Evolutionary conservation across 306 rosid genomes (phyloP), one percentile per base, ranked within the genome.

Genomic region (Chamaecrista fasciculata): DNA sequence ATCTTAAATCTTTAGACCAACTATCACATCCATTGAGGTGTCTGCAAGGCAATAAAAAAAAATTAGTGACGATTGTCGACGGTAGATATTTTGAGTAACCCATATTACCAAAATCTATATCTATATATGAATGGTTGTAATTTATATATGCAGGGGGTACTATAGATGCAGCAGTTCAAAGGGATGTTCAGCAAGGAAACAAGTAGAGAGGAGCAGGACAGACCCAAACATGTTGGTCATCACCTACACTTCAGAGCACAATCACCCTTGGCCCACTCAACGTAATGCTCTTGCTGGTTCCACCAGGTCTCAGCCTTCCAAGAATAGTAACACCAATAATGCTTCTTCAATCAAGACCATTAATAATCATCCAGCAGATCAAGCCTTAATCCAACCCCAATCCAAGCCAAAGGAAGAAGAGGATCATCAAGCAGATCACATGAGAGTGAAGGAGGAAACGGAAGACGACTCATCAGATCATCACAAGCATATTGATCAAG

Each of bases 251-350:
- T 90, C 95, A 3, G 96, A 90, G 74, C 96, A 90, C 86, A 90
- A 87, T 72, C 96, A 90, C 78, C 86, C 96, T 65, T 90, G 96
- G 96, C 96, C 96, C 4, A 90, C 96, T 28, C 96, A 90, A 52
- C 80, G 95, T 59, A 90, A 87, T 24, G 85, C 91, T 37, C 88
- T 90, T 1, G 94, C 94, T 3, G 94, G 94, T 21, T 90, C 96
- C 3, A 76, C 87, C 1, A 66, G 96, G 15, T 76, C 87, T 2
- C 94, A 85, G 18, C 82, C 86, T 8, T 74, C 88, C 0, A 83
- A 82, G 75, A 75, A 29, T 2, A 53, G 23, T 1, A 51, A 23
- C 6, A 51, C 23, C n/a, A 42, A 42, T 14, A 8, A 5, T 33
- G 36, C 36, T 33, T 33, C 36, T 33, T 33, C 36, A 33, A 33